Base-by-base conservation (phyloP, 441 rosid species). In the Euphorbia schlechtendalii region DNA sequence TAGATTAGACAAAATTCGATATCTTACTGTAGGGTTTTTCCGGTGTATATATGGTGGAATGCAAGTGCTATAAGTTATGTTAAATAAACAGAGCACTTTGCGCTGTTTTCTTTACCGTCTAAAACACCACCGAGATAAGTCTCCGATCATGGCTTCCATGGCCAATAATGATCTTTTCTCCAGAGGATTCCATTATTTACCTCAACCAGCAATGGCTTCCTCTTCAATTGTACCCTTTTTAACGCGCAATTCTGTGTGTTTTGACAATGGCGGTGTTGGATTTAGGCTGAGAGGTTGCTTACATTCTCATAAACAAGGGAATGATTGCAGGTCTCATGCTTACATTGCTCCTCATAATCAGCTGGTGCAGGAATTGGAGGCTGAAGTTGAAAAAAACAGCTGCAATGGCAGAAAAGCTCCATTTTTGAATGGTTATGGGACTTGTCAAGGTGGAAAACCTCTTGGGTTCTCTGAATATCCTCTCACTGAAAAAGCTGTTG, bases 31-130 rank as follows among this genome's bases (percentile, higher is more conserved):
- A 21, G 21, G 7, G 52, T 56, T 63, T 36, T 10, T 49, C 52
- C 30, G 14, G 43, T 3, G n/a, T n/a, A 52, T 75, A 64, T 18
- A 58, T 71, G 76, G 73, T 77, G 84, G 79, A 69, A 82, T 80
- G 79, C 71, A 65, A 80, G n/a, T n/a, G n/a, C n/a, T n/a, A n/a
- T n/a, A n/a, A n/a, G n/a, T 74, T 77, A 81, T 87, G 92, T 85
- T 83, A 67, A 85, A 62, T 73, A 81, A 69, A 73, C 83, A 66
- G 51, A 59, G 55, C 65, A 73, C 69, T 30, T 62, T 70, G 34
- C 75, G 64, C 64, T 67, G 61, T 15, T 71, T 67, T 51, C 69
- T 77, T 59, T 43, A 32, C 36, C 73, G 66, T 61, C n/a, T n/a
- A n/a, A 40, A 25, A 27, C 59, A 21, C 43, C 46, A 12, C 52